Evolutionary conservation across 2,329 filamentous ascomycete species (phyloP).

Genomic region (Cadophora gregata): DNA sequence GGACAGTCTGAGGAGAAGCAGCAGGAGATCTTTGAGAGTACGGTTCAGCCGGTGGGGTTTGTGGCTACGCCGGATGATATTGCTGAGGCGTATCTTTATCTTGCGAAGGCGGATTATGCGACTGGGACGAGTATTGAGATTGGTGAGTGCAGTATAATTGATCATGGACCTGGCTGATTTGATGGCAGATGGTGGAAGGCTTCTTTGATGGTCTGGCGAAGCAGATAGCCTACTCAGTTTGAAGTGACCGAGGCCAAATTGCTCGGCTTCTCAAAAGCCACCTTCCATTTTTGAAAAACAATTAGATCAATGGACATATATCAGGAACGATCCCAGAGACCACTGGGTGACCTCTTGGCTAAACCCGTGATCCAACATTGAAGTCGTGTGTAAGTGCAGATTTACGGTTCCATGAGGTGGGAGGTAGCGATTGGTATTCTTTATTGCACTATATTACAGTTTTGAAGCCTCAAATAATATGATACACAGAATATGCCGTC

Average conservation of each 20-base stretch:
- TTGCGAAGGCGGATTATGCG: constrained; percentile 48
- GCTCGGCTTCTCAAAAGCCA: too few relatives aligned
- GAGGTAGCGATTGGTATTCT: too few relatives aligned
- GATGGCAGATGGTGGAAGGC: constrained; percentile 1
- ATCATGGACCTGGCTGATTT: background rate
- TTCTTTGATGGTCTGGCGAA: background rate
- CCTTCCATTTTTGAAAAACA: too few relatives aligned
- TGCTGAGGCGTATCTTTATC: constrained; percentile 50
- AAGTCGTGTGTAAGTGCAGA: too few relatives aligned
- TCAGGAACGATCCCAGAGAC: too few relatives aligned
- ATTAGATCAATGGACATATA: too few relatives aligned
- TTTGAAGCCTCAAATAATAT: background rate
- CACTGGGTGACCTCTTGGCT: too few relatives aligned
- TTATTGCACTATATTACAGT: too few relatives aligned
- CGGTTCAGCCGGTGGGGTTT: constrained; percentile 40
- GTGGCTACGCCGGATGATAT: constrained; percentile 47
- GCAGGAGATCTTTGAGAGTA: constrained; percentile 36
- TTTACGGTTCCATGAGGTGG: too few relatives aligned
- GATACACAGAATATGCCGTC: background rate
- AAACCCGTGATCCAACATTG: too few relatives aligned
- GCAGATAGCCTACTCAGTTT: too few relatives aligned
- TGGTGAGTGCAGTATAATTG: constrained; percentile 15
- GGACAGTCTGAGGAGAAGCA: constrained; percentile 39
- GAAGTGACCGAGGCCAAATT: too few relatives aligned
- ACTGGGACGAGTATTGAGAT: constrained; percentile 42